Evolutionary conservation across 371 early-diverging fungal genomes (phyloP), one percentile per base, ranked within the genome.

Genomic region (Zopfochytrium polystomum): DNA sequence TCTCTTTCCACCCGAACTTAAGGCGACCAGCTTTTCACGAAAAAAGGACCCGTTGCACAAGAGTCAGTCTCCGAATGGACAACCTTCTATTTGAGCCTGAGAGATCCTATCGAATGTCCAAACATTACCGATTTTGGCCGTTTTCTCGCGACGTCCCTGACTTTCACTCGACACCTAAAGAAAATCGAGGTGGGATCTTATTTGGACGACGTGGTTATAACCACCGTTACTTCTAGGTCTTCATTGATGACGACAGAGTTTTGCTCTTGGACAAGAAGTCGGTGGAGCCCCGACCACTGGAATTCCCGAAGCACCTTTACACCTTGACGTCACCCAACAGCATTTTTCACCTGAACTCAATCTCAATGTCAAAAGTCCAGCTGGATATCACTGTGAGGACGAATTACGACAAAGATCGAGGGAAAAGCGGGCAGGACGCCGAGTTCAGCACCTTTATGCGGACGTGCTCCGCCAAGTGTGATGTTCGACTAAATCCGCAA

Each of bases 21-120:
- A 63, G 91, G 90, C 2, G 94, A 93, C 73, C 89, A 89, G 66
- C 75, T 94, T 13, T 91, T 85, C 66, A 89, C 93, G 1, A 90
- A 87, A 65, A 70, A 85, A 33, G 89, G 85, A 1, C 68, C 68
- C 33, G 73, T 87, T 1, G 78, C 85, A 0, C 46, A 54, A 6
- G 80, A 79, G 7, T 64, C 74, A 4, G 75, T 75, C 0, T 63
- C 68, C 15, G 58, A 55, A 0, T 38, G 35, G 7, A 91, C 92
- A 5, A n/a, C 55, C 4, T 62, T 62, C 52, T 62, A 52, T 47
- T 34, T 62, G 3, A 47, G 59, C 48, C 53, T 90, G 44, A 78
- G 95, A 33, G 90, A 91, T 32, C 89, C 90, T 7, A 80, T 85
- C 62, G 85, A 85, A 45, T 76, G 89, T 71, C 83, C 89, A 3